Evolutionary conservation across 495 filamentous ascomycete species (phyloP).

Genomic region (Talaromyces liani): DNA sequence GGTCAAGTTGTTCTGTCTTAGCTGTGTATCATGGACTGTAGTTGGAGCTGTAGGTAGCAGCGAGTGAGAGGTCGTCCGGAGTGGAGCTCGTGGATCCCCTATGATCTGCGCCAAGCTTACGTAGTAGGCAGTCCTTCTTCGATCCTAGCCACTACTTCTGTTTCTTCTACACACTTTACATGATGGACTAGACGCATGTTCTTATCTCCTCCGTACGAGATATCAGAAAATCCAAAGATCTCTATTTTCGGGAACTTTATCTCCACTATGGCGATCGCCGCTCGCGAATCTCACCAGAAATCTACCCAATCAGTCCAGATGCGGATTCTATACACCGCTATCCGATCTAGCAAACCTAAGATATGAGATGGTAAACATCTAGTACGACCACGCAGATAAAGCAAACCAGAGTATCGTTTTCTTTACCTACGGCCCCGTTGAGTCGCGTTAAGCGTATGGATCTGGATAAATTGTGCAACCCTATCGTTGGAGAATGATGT

Average conservation of each 20-base stretch:
- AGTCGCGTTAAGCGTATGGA: not conserved
- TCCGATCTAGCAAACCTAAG: not conserved
- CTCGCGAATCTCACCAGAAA: not conserved
- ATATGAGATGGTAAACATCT: not conserved
- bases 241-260: not conserved
- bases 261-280: not conserved
- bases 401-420: not conserved
- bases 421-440: not conserved
- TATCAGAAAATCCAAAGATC: not conserved
- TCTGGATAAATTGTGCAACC: not conserved
- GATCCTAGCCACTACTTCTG: not conserved
- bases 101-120: conserved; percentile 1
- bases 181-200: not conserved
- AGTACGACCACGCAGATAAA: not conserved
- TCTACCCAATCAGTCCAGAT: not conserved
- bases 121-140: not conserved
- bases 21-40: not conserved
- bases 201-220: not conserved
- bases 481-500: not conserved
- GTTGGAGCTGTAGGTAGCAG: not conserved
- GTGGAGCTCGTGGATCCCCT: not conserved
- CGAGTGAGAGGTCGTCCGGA: not conserved
- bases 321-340: not conserved
- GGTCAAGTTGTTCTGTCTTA: not conserved
- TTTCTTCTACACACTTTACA: not conserved